Percentiles rank a stretch among this genome's conserved stretches.
Evolutionary conservation across 768 basidiomycete genomes (phyloP).

Genomic region (Exidia glandulosa): DNA sequence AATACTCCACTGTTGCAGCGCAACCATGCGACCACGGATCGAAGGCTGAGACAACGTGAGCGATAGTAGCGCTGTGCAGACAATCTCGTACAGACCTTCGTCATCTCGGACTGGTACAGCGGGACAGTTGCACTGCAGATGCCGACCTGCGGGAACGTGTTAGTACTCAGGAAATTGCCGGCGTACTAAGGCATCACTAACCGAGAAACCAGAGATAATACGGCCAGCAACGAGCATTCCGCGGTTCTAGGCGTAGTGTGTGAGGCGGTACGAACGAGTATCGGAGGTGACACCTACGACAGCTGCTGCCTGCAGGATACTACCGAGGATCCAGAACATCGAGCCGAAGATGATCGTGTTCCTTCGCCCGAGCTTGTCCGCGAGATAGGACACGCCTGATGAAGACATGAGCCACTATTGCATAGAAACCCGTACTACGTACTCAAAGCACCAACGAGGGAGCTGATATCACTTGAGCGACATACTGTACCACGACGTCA

Average conservation of each 20-base stretch:
- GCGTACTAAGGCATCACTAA: constrained; percentile 16
- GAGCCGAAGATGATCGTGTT: constrained; percentile 56
- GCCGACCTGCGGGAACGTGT: constrained; percentile 19
- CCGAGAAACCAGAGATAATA: constrained; percentile 55
- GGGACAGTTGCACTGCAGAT: constrained; percentile 57
- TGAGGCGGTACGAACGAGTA: neutral
- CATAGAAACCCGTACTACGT: neutral
- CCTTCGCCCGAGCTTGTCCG: constrained; percentile 56
- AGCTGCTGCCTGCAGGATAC: constrained; percentile 58
- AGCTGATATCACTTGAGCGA: constrained; percentile 19
- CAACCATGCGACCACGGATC: constrained; percentile 66
- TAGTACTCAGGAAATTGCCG: neutral
- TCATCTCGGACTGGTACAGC: constrained; percentile 66
- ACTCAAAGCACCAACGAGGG: constrained; percentile 42
- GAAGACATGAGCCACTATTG: neutral
- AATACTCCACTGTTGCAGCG: constrained; percentile 67
- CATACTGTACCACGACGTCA: neutral
- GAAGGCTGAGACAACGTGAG: constrained; percentile 31
- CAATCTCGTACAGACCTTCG: constrained; percentile 12
- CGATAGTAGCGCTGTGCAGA: constrained; percentile 2
- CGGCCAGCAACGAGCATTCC: constrained; percentile 68
- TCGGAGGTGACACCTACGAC: constrained; percentile 18
- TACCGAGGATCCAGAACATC: constrained; percentile 61
- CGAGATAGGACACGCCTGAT: constrained; percentile 49
- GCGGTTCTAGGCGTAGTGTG: constrained; percentile 35